Evolutionary conservation across 768 basidiomycete species (phyloP), one percentile per base, ranked within the genome.

Genomic region (Lyophyllum shimeji): DNA sequence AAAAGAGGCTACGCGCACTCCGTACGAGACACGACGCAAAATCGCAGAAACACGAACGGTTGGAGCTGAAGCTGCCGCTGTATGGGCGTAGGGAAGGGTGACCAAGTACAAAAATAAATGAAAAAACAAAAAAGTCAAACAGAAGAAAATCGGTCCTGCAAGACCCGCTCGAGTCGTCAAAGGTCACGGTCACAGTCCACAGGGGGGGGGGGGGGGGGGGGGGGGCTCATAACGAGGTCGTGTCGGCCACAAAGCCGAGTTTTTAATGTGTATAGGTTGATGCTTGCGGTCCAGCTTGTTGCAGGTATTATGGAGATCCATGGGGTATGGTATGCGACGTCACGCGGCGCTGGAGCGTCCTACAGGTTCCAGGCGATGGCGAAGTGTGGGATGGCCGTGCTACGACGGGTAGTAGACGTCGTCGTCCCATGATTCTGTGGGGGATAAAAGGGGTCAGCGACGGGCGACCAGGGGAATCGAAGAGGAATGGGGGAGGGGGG

Each of bases 401-500:
- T 51, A 75, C 64, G 72, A 74, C 12, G 74, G 72, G 59, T 74
- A 83, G 62, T 78, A 81, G 13, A 66, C 57, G 33, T 81, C 76
- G 37, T 79, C 76, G 58, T 78, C 79, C 82, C 82, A 83, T 31
- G 78, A 77, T 69, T 73, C 76, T 78, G 65, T 8, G 33, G 37
- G 18, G 15, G 12, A 23, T 24, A 43, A 50, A 55, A 17, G 20
- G 31, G 27, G 37, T 45, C 13, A 46, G 52, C 21, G 46, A 29
- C n/a, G n/a, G 37, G 15, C 0, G 37, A 20, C 8, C 7, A 45
- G 21, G 44, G 44, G 20, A n/a, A n/a, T n/a, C n/a, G 34, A 46
- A 13, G 29, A 33, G 21, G 7, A 33, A 49, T n/a, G n/a, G n/a
- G 25, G 44, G 11, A 37, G 52, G 13, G 34, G 15, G 8, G 15